Evolutionary conservation across 2,329 filamentous ascomycete genomes (phyloP).

Genomic region (Trichophyton mentagrophytes): DNA sequence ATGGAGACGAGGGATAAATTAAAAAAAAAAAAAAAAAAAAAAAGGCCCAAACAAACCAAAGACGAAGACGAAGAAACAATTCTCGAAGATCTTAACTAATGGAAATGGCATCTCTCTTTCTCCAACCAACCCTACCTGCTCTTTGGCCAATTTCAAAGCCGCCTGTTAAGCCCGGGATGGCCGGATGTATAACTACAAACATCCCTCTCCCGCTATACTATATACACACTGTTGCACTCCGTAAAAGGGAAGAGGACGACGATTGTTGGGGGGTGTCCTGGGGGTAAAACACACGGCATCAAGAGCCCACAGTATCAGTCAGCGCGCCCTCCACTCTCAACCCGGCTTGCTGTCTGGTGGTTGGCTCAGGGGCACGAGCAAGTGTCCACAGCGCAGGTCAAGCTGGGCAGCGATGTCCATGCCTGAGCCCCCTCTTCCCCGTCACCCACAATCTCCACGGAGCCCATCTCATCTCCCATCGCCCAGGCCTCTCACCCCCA

Average conservation of each 20-base stretch:
- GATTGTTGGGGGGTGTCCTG: neutral
- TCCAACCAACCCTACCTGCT: neutral
- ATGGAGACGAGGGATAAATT: slow-evolving; percentile 10
- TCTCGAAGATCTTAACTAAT: slow-evolving; percentile 1
- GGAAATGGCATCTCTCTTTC: neutral
- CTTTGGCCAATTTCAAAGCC: neutral
- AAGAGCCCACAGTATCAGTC: neutral
- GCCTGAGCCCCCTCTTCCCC: neutral
- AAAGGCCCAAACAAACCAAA: neutral
- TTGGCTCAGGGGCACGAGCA: neutral
- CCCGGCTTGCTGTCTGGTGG: neutral
- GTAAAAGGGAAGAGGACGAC: neutral
- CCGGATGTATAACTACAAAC: too few species aligned
- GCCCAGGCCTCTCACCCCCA: neutral
- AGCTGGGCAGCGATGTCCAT: neutral
- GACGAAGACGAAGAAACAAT: neutral
- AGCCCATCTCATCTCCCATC: neutral
- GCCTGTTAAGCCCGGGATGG: neutral
- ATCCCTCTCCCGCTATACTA: too few species aligned
- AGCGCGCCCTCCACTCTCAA: neutral
- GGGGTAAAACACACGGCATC: neutral
- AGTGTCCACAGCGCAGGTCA: neutral
- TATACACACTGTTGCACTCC: too few species aligned
- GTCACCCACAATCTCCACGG: neutral
- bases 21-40: neutral